Evolutionary conservation across 768 basidiomycete species (phyloP), one percentile per base, ranked within the genome.

Genomic region (Leccinellum rugosiceps): DNA sequence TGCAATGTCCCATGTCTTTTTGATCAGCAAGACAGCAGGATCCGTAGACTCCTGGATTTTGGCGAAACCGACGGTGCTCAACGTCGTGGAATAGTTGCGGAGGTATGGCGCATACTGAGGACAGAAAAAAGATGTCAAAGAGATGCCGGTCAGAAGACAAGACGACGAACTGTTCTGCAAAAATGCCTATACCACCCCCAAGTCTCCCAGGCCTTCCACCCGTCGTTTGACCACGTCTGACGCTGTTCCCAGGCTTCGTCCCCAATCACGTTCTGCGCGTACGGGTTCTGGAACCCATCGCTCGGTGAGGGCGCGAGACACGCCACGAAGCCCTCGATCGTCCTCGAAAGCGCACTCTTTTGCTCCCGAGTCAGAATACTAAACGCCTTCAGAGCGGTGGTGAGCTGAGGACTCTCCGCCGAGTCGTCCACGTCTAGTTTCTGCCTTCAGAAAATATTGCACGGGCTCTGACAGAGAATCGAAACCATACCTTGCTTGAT

Each of bases 161-260:
- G 38, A 13, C 76, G 46, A 64, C 90, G 61, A 53, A 94, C 93
- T 70, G 75, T 79, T 65, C 92, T 79, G 71, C 89, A 90, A 75
- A 93, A 94, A 64, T 96, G 91, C 58, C 89, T 78, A 63, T 90
- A 94, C 93, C 93, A 95, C 2, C 89, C 86, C 88, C 90, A 93
- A 0, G 87, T 90, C 74, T 90, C 86, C 92, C 91, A 94, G 1
- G 82, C 78, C 66, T 82, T 81, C 93, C 93, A 95, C 54, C 89
- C 86, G 26, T 84, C 82, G 35, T 82, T 79, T 21, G 77, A 78
- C 91, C 91, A 93, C 30, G 75, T 80, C 1, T 76, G 77, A 23
- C 90, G 86, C 44, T 82, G 82, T 32, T 83, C 78, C 92, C 92
- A 94, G 0, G 84, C 81, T 5, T 79, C 75, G 62, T 85, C 83